Evolutionary conservation across 495 filamentous ascomycete genomes (phyloP), one percentile per base, ranked within the genome.

Genomic region (Aspergillus funiculosus): DNA sequence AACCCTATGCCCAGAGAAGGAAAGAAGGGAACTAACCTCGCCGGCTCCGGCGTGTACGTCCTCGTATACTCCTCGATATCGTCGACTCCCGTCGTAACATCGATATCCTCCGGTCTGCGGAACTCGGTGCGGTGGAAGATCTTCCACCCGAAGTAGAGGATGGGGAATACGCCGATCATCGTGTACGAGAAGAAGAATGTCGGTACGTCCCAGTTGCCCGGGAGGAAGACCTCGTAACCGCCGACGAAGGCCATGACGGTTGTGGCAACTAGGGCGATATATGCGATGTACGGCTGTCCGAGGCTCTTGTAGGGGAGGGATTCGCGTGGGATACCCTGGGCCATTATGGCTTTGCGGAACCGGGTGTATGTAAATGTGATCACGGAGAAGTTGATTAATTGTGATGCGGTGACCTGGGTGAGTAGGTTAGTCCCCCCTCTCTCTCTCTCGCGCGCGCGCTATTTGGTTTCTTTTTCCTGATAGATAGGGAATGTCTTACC

Each of bases 181-280:
- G 77, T 77, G 53, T 86, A 89, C 59, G 81, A 84, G 63, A 89
- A 89, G 21, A 90, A 62, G 51, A 92, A 90, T 0, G 76, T 84
- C 1, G 85, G 70, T 8, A 90, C 52, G 37, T 82, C 72, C 86
- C 86, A 90, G 1, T 78, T 69, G 1, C 80, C 83, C 0, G 78
- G 78, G 29, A 89, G 56, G 54, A 92, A 92, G 8, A 89, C 85
- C 0, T 75, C 75, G 50, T 89, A 92, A 0, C 87, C 87, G 3
- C 82, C 75, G 6, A 88, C 74, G 52, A 90, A 83, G 6, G 79
- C 72, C 83, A 90, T 89, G 47, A 83, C 51, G 22, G 77, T 77
- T 1, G 75, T 81, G 1, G 75, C 76, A 0, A 57, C 58, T 1
- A 88, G 60, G 0, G 75, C 85, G 41, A 81, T 80, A 58, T 80